Conservation (phyloP, 768 basidiomycete species). For the Boletus reticulatus region DNA sequence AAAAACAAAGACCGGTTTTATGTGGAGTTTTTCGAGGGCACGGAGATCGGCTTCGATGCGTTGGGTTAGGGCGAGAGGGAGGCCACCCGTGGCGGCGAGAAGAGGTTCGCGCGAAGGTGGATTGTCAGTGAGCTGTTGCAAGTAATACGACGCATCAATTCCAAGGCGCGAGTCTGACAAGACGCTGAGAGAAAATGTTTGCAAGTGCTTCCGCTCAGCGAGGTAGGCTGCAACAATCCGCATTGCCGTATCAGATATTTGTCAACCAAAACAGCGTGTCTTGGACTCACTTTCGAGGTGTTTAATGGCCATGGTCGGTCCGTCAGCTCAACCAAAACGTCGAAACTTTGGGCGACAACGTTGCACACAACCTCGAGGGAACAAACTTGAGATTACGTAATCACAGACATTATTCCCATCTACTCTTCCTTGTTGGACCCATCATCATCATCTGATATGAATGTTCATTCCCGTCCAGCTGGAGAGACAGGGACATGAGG, state of each 20-base stretch:
- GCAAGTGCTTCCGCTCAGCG: constrained; percentile 83
- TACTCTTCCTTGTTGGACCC: background rate
- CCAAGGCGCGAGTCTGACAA: constrained; percentile 92
- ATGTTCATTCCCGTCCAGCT: background rate
- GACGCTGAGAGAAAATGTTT: constrained; percentile 75
- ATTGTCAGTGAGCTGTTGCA: constrained; percentile 72
- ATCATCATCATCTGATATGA: background rate
- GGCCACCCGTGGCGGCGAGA: constrained; percentile 91
- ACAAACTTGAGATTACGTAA: constrained; percentile 29
- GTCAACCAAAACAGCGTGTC: background rate
- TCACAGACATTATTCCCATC: constrained; percentile 9
- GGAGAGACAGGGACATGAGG: background rate
- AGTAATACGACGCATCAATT: constrained; percentile 93
- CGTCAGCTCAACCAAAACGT: constrained; percentile 9
- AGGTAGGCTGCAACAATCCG: constrained; percentile 61
- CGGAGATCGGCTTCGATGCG: constrained; percentile 93
- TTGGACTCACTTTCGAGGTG: constrained; percentile 69
- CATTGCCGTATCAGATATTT: background rate
- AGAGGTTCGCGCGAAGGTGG: constrained; percentile 84
- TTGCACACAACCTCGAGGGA: constrained; percentile 16
- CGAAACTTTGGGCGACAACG: constrained; percentile 16
- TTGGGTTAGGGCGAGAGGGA: constrained; percentile 82
- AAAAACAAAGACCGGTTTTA: constrained; percentile 99
- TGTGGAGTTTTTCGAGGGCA: constrained; percentile 82
- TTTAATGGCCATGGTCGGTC: constrained; percentile 69